These are phyloP conservation scores for Tricharina praecox DNA, from an alignment of 495 filamentous ascomycete genomes.

Conservation along the genomic window DNA sequence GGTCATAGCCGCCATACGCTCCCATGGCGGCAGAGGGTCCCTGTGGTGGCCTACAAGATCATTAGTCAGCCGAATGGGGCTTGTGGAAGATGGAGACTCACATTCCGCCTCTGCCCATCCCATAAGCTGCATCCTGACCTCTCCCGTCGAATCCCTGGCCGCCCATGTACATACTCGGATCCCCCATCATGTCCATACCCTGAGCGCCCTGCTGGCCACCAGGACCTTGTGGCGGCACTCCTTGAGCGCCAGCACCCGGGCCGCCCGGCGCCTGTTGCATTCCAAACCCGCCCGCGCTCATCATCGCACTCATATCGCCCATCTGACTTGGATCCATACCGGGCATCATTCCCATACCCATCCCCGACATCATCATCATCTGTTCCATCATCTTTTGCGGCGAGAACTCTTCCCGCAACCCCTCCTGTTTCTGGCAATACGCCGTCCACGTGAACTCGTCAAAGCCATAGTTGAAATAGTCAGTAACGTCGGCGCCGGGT, in stretches of 20 bases:
- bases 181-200: constrained; percentile 57
- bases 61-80: constrained; percentile 8
- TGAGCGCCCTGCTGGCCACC: constrained; percentile 30
- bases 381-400: constrained; percentile 78
- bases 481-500: constrained; percentile 83
- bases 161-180: constrained; percentile 70
- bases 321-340: constrained; percentile 36
- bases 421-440: constrained; percentile 78
- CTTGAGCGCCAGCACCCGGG: constrained; percentile 22
- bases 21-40: constrained; percentile 37
- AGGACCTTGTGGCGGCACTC: constrained; percentile 21
- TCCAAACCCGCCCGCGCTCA: constrained; percentile 9
- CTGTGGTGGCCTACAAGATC: constrained; percentile 26
- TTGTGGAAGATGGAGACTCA: constrained; percentile 20
- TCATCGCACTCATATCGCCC: constrained; percentile 22
- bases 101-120: constrained; percentile 30
- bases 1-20: constrained; percentile 40
- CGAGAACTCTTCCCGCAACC: constrained; percentile 49
- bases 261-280: constrained; percentile 15
- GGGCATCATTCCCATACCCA: constrained; percentile 46
- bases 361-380: constrained; percentile 67
- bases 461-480: constrained; percentile 99
- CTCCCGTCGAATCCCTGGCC: constrained; percentile 35
- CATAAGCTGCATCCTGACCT: constrained; percentile 27
- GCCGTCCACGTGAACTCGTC: constrained; percentile 98